These are phyloP conservation scores for Mikania micrantha DNA, from an alignment of 129 eudicot species.

Conservation along the genomic window DNA sequence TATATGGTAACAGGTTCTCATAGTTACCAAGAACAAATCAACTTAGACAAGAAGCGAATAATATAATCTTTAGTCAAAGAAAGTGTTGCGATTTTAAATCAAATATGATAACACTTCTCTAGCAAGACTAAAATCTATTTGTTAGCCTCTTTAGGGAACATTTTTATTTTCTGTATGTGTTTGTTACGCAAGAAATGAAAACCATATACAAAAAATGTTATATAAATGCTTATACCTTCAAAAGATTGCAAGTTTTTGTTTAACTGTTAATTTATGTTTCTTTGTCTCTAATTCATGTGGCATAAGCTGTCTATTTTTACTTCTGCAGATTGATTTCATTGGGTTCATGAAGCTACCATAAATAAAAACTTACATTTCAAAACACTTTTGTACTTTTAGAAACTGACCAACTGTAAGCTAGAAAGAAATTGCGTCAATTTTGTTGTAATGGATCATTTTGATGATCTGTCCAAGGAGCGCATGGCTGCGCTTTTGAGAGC, in stretches of 20 bases:
- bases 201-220: neutral
- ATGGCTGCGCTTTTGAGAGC: constrained; percentile 42
- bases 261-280: no score
- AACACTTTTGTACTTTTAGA: neutral
- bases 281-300: neutral
- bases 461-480: constrained; percentile 40
- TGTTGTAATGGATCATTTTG: constrained; percentile 35
- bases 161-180: neutral
- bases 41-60: neutral
- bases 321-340: constrained; percentile 14
- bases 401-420: neutral
- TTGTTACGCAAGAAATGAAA: neutral
- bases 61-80: neutral
- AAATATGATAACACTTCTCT: neutral
- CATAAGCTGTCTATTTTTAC: neutral
- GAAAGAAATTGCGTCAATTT: neutral
- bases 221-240: neutral
- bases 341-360: neutral
- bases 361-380: constrained; percentile 2
- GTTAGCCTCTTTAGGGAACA: neutral
- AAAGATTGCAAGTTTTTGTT: neutral
- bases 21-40: no score
- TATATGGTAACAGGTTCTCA: no score
- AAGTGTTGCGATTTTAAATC: neutral
- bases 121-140: neutral